Evolutionary conservation across 495 filamentous ascomycete genomes (phyloP).

Genomic region (Talaromyces nanjingensis): DNA sequence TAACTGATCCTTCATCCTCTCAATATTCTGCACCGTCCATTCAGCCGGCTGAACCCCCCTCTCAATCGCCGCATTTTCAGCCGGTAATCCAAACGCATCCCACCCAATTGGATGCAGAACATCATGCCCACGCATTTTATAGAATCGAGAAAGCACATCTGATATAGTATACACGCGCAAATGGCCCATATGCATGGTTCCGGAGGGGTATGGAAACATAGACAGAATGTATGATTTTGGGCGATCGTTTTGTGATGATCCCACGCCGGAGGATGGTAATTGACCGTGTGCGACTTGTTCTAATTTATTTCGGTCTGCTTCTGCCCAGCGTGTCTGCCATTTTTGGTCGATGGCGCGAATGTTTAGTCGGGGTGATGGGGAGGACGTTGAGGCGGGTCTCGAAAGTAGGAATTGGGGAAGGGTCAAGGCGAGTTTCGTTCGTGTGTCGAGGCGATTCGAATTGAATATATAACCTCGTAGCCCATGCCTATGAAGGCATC

Average conservation of each 20-base stretch:
- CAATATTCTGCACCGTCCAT: slow-evolving; percentile 78
- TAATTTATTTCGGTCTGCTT: slow-evolving; percentile 11
- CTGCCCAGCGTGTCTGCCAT: slow-evolving; percentile 60
- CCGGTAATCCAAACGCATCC: slow-evolving; percentile 88
- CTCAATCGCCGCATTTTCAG: slow-evolving; percentile 92
- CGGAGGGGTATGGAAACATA: slow-evolving; percentile 93
- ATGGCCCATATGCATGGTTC: slow-evolving; percentile 83
- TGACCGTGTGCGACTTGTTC: neutral
- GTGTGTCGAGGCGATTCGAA: neutral
- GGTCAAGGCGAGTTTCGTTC: neutral
- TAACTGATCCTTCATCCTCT: slow-evolving; percentile 77
- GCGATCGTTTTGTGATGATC: slow-evolving; percentile 13
- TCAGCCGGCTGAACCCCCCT: slow-evolving; percentile 65
- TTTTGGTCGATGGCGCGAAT: slow-evolving; percentile 61
- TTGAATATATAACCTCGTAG: neutral
- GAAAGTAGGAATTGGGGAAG: neutral
- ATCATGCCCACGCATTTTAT: slow-evolving; percentile 65
- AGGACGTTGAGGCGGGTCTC: slow-evolving; percentile 12
- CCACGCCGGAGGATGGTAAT: neutral
- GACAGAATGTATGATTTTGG: slow-evolving; percentile 71
- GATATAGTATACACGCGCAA: slow-evolving; percentile 86
- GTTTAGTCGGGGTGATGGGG: slow-evolving; percentile 35
- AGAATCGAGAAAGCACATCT: slow-evolving; percentile 73
- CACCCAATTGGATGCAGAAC: slow-evolving; percentile 87
- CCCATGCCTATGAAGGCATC: neutral